phyloP scores from a whole-genome alignment of 75 land plant genomes.

The Pinus taeda region DNA sequence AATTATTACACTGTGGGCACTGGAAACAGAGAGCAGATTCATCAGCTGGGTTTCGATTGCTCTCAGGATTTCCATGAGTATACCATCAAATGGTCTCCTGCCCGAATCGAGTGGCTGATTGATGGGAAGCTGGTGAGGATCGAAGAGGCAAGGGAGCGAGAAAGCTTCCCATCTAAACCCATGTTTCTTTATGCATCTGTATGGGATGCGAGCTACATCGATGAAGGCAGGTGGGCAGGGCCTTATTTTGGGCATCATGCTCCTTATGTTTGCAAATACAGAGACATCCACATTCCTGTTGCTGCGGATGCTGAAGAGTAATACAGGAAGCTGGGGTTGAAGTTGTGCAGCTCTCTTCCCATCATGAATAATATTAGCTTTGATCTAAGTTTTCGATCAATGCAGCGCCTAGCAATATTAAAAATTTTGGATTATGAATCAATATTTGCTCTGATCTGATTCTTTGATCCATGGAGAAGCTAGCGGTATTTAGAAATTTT shows the following conservation, averaged over 20 bases:
- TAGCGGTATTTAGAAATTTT: too few species aligned
- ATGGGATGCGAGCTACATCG: conserved; percentile 68
- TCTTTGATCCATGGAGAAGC: too few species aligned
- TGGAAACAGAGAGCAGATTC: conserved; percentile 56
- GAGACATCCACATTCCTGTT: conserved; percentile 43
- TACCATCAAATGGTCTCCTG: conserved; percentile 44
- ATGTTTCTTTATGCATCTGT: conserved; percentile 72
- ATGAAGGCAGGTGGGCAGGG: conserved; percentile 67
- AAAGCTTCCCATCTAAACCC: conserved; percentile 52
- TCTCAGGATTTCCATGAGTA: conserved; percentile 67
- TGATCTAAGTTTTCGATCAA: too few species aligned
- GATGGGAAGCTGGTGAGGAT: conserved; percentile 45
- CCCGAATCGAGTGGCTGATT: conserved; percentile 48
- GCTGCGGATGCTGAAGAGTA: too few species aligned
- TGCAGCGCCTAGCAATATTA: too few species aligned
- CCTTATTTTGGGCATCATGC: conserved; percentile 44
- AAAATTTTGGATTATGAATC: too few species aligned
- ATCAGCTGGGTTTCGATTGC: conserved; percentile 59
- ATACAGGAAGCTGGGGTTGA: too few species aligned
- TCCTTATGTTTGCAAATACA: conserved; percentile 63
- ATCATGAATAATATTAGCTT: too few species aligned
- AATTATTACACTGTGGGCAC: conserved; percentile 58
- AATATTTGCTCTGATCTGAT: too few species aligned
- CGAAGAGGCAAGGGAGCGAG: conserved; percentile 23
- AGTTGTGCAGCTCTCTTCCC: too few species aligned